Percentiles rank a stretch among this genome's conserved stretches.
Conservation (phyloP, 306 rosid species). For the Argentina anserina region DNA sequence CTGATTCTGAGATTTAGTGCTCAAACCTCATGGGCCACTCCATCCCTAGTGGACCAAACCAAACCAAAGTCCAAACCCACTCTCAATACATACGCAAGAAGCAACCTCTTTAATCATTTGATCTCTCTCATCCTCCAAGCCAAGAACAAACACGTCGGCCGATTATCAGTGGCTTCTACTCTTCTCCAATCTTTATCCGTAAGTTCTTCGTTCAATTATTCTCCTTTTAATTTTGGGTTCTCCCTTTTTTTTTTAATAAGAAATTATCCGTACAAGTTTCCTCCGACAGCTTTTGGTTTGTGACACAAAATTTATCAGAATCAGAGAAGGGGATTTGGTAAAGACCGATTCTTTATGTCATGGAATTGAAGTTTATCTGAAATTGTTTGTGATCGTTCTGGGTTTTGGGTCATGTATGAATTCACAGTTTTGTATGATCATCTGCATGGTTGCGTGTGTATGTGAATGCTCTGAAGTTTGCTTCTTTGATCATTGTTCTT, state of each 20-base stretch:
- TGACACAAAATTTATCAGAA: background rate
- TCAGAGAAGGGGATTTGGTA: background rate
- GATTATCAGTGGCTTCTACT: background rate
- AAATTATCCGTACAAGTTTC: background rate
- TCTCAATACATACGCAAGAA: background rate
- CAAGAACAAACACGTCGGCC: background rate
- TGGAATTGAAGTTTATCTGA: background rate
- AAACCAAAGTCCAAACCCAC: constrained; percentile 2
- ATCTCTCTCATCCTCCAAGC: background rate
- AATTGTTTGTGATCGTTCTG: background rate
- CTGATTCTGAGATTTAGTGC: too few relatives aligned
- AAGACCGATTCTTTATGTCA: background rate
- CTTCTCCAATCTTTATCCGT: background rate
- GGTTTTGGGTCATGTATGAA: constrained; percentile 22
- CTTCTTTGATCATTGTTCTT: background rate
- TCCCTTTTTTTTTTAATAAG: background rate
- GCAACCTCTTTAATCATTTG: background rate
- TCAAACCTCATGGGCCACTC: background rate
- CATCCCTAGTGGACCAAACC: constrained; percentile 4
- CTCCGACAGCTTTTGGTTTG: background rate
- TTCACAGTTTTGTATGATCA: background rate
- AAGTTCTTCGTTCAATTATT: background rate
- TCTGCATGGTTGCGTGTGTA: background rate
- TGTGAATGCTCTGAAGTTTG: background rate
- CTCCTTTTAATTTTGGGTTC: background rate